Evolutionary conservation across 768 basidiomycete genomes (phyloP).

Genomic region (Lyophyllum semitale): DNA sequence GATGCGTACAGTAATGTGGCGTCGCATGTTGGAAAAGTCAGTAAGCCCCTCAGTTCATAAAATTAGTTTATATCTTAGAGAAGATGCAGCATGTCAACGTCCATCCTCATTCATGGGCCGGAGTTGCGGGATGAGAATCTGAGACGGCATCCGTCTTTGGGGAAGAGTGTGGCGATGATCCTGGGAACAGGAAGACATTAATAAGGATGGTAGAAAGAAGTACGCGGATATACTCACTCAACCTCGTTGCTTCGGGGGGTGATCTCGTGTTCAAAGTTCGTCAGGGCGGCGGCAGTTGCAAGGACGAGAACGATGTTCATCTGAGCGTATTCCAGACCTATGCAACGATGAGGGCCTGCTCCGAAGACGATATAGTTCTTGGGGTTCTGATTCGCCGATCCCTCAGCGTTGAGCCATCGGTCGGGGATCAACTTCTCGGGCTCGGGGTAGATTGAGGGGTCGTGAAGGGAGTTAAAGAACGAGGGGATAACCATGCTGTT

Average conservation of each 20-base stretch:
- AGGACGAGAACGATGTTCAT: slow-evolving; percentile 89
- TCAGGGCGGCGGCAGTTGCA: slow-evolving; percentile 75
- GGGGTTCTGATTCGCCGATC: slow-evolving; percentile 79
- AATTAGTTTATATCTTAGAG: background rate
- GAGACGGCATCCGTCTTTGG: slow-evolving; percentile 86
- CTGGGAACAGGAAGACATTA: slow-evolving; percentile 33
- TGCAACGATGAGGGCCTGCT: slow-evolving; percentile 89
- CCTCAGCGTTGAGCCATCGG: slow-evolving; percentile 87
- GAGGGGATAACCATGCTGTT: slow-evolving; percentile 95
- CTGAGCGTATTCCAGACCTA: slow-evolving; percentile 89
- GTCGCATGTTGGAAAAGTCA: background rate
- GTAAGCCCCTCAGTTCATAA: background rate
- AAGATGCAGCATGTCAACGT: too few relatives aligned
- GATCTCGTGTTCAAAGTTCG: slow-evolving; percentile 86
- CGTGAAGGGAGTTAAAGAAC: slow-evolving; percentile 91
- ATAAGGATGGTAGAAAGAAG: background rate
- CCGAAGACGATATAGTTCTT: slow-evolving; percentile 98
- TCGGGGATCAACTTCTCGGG: slow-evolving; percentile 86
- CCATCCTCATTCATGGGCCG: background rate
- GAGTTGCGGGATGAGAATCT: slow-evolving; percentile 70
- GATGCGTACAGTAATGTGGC: background rate
- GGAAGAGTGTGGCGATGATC: slow-evolving; percentile 97
- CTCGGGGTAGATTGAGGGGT: slow-evolving; percentile 82
- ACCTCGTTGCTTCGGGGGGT: slow-evolving; percentile 81
- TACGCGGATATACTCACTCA: slow-evolving; percentile 59